Percentiles rank a stretch among this genome's conserved stretches.
Conservation (phyloP, 768 basidiomycete genomes). For the Mrakia gelida region DNA sequence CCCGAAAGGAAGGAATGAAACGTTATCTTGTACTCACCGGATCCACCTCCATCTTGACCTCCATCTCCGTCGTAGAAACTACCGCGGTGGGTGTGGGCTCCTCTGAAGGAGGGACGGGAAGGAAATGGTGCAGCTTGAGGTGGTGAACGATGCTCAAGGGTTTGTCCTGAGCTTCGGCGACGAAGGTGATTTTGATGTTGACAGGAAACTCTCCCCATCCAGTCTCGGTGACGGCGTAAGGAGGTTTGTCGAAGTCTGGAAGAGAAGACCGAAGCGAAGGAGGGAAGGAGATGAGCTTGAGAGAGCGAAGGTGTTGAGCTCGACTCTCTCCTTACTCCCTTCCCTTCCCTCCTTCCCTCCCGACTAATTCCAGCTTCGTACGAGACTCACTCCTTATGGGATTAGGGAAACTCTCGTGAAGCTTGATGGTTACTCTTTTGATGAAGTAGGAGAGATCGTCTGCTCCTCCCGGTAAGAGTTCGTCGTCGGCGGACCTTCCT, state of each 20-base stretch:
- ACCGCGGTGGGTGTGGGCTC: background rate
- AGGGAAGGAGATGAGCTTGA: background rate
- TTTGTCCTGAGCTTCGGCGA: slow-evolving; percentile 86
- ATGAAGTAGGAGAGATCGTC: slow-evolving; percentile 89
- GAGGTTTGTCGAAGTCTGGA: slow-evolving; percentile 82
- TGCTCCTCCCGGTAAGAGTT: slow-evolving; percentile 60
- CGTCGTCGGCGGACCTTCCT: slow-evolving; percentile 54
- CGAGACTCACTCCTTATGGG: slow-evolving; percentile 72
- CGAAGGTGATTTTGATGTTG: slow-evolving; percentile 82
- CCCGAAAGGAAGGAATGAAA: too few species aligned
- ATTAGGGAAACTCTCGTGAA: slow-evolving; percentile 93
- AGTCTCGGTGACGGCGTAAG: slow-evolving; percentile 92
- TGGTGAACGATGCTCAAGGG: slow-evolving; percentile 82
- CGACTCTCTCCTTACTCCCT: background rate
- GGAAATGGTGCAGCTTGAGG: slow-evolving; percentile 77
- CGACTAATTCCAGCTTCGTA: too few species aligned
- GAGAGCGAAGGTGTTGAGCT: background rate
- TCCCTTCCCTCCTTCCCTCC: background rate
- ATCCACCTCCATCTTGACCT: slow-evolving; percentile 11
- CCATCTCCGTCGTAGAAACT: background rate
- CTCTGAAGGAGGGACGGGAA: background rate
- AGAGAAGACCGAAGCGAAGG: background rate
- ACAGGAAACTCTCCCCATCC: slow-evolving; percentile 99
- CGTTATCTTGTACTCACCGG: background rate
- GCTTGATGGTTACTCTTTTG: slow-evolving; percentile 92